Base-by-base conservation (phyloP, 176 grass and related monocot species). In the Oryza nivara region DNA sequence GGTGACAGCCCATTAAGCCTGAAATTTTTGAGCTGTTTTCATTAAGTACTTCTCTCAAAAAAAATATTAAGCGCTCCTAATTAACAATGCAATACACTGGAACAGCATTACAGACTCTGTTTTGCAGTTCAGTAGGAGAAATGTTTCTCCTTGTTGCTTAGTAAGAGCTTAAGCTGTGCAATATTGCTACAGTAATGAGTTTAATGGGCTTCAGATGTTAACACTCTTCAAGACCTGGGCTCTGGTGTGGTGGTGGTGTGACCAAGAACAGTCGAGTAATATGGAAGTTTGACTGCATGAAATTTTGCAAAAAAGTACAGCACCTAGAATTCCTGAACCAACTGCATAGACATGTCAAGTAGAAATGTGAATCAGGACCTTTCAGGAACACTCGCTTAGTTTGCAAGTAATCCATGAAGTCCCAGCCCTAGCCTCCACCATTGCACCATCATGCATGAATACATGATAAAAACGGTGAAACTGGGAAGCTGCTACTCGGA, bases 251-350 rank as follows among this genome's bases (percentile, higher is more conserved):
- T 70, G 23, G 43, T 76, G 36, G 36, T 81, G 58, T 49, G 84
- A 83, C 84, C 84, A 86, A 86, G 74, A 74, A 63, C 3, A 78
- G 74, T 86, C 60, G 67, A 83, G 79, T 78, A 77, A 47, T 16
- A 48, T 35, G 47, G 68, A 86, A 83, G 84, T 82, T 90, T 86
- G 80, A 86, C 84, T 78, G 80, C 80, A 90, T 61, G 80, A 83
- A 86, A 83, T n/a, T 77, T 60, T 74, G 68, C 63, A 86, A 79
- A 66, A 79, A 84, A 72, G 84, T 82, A 86, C 84, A 79, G 6
- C 79, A 14, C 75, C 68, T 88, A 84, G 30, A 77, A 78, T 34
- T 67, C 47, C 73, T 52, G 67, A 65, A 78, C 16, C 11, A 67
- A 6, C n/a, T 44, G 51, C 86, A 66, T 40, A 54, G 64, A 6